Evolutionary conservation across 345 rosid genomes (phyloP), one percentile per base, ranked within the genome.

Genomic region (Populus ilicifolia): DNA sequence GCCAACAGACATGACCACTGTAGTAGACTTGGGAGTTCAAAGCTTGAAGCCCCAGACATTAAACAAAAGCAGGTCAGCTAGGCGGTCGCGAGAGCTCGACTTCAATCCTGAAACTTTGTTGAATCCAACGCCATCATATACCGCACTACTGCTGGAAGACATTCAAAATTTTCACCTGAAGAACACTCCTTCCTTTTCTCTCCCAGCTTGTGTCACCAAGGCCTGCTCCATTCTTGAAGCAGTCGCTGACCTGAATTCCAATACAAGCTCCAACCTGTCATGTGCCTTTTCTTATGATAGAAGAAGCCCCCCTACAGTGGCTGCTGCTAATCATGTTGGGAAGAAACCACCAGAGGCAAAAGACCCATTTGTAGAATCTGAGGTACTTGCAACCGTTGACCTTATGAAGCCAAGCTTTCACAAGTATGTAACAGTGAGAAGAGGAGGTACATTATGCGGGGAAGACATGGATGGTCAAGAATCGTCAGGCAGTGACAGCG

Each of bases 401-500:
- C 63, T 93, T 43, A 86, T 84, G 88, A 93, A 92, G 80, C 99
- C 98, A 18, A 95, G 96, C 69, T 86, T 93, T 66, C 94, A 92
- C 82, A 93, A 89, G 80, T 95, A 95, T 72, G 97, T 95, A 68
- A 95, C 97, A 2, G 84, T 90, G 71, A 89, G 85, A 82, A 86
- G 96, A 73, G 98, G 91, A 0, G 88, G 88, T 68, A 67, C 79
- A 38, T 61, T 80, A 6, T 73, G 65, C 33, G 81, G 79, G 30
- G 88, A 79, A 43, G 97, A 94, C 20, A 84, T 83, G 87, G 98
- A 90, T 69, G 94, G 83, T 52, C 90, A 90, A 75, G 99, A 93
- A 80, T 93, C 99, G 50, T 90, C 99, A 10, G 98, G 99, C 23
- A 95, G 99, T 84, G 93, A 96, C 78, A 93, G 94, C 86, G 63